Base-by-base conservation (phyloP, 2,329 filamentous ascomycete species). In the Verticillium dahliae region DNA sequence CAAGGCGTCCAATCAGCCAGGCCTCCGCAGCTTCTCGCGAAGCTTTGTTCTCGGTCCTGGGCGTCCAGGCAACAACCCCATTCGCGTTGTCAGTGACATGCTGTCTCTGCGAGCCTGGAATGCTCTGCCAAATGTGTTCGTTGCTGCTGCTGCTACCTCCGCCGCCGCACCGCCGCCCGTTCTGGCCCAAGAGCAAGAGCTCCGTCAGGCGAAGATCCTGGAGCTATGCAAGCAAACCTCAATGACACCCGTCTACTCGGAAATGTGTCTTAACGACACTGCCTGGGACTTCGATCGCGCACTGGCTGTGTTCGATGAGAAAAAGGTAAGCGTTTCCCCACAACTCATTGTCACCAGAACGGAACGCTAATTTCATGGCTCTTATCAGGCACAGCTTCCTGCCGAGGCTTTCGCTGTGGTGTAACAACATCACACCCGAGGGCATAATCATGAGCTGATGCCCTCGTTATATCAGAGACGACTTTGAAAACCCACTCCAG, bases 261-360 rank as follows among this genome's bases (percentile, higher is more conserved):
- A 88, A 67, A 84, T 96, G 80, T 97, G 94, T 69, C 80, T 98
- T 15, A 82, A 85, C 2, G 87, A 92, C 62, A 91, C 89, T 61
- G 84, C 82, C 41, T 98, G 92, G 92, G 85, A 96, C 71, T 85
- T 93, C 57, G 84, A 90, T 41, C 83, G 85, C 66, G 94, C 93
- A 2, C 76, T 93, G 67, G 78, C 82, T 60, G 85, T 90, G 37
- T 97, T 97, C 71, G 84, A 88, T 65, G 84, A 88, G 66, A 87
- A 90, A 62, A 92, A 88, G 80, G 90, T 90, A 78, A 71, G 80
- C 68, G 34, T 31, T 41, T 41, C 37, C 18, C 54, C 27, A 31
- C 15, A 7, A n/a, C 22, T 22, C 39, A 45, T n/a, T n/a, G 39
- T 45, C 15, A 6, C 14, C 27, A 31, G 13, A 37, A 52, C 22